These are phyloP conservation scores for Hymenoscyphus salicellus DNA, from an alignment of 2,329 filamentous ascomycete species.

Conservation along the genomic window DNA sequence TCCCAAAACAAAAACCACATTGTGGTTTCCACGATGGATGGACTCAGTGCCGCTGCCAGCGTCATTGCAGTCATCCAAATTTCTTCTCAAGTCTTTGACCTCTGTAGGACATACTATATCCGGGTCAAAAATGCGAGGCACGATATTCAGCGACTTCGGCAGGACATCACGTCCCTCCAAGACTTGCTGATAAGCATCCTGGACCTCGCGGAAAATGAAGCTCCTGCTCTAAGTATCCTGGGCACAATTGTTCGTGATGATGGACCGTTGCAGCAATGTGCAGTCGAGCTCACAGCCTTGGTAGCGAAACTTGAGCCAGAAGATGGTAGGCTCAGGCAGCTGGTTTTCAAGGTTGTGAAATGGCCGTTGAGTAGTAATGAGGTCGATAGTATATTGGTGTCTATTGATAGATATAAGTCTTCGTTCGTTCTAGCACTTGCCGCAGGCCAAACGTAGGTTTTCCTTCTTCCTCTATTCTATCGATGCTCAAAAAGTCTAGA, in stretches of 20 bases:
- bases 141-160: slow-evolving; percentile 18
- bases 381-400: background rate
- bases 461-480: too few relatives aligned
- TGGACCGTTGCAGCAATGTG: background rate
- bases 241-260: background rate
- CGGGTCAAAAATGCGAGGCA: slow-evolving; percentile 17
- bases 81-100: slow-evolving; percentile 8
- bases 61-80: slow-evolving; percentile 22
- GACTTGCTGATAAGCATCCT: slow-evolving; percentile 1
- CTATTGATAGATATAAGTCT: too few relatives aligned
- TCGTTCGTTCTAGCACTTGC: too few relatives aligned
- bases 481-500: too few relatives aligned
- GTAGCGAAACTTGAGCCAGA: slow-evolving; percentile 16
- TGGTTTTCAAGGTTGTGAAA: too few relatives aligned
- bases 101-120: slow-evolving; percentile 17
- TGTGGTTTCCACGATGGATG: slow-evolving; percentile 15
- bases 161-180: slow-evolving; percentile 12
- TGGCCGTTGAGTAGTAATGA: background rate
- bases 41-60: slow-evolving; percentile 17
- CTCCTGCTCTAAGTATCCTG: background rate
- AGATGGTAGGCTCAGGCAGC: background rate
- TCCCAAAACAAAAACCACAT: too few relatives aligned
- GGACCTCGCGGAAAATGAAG: background rate
- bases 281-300: slow-evolving; percentile 23
- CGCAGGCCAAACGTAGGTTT: too few relatives aligned